Evolutionary conservation across 192 early-diverging fungal genomes (phyloP).

Genomic region (Backusella australiensis): DNA sequence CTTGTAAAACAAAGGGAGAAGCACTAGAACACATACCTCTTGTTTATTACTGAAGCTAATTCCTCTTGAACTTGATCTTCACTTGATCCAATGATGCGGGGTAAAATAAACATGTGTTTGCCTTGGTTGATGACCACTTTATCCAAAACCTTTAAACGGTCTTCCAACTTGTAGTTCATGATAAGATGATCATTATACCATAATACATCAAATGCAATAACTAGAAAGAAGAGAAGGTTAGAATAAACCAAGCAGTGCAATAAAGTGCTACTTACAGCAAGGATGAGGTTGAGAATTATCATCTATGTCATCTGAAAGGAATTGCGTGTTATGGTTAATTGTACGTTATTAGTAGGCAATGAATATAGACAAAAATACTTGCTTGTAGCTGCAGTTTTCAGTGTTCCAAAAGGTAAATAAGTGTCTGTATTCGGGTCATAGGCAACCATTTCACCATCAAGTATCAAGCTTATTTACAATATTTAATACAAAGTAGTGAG

Average conservation of each 20-base stretch:
- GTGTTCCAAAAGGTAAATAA: constrained; percentile 67
- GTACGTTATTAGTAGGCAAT: no score
- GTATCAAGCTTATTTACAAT: constrained; percentile 49
- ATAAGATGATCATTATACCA: constrained; percentile 64
- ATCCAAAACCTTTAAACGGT: constrained; percentile 51
- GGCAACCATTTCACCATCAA: constrained; percentile 83
- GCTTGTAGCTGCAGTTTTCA: constrained; percentile 67
- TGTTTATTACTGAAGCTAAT: constrained; percentile 55
- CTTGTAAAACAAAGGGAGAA: neutral
- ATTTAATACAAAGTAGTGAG: neutral
- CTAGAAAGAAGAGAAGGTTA: constrained; percentile 29
- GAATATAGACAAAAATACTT: neutral
- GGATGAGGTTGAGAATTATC: constrained; percentile 40
- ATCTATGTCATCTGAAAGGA: constrained; percentile 29
- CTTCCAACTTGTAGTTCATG: constrained; percentile 50
- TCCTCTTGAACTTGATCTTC: constrained; percentile 59
- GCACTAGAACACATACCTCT: constrained; percentile 37
- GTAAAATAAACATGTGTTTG: constrained; percentile 56
- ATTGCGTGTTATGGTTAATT: neutral
- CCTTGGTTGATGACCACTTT: constrained; percentile 49
- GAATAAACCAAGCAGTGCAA: no score
- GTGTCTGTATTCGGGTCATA: constrained; percentile 61
- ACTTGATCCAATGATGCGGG: constrained; percentile 45
- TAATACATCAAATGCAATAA: constrained; percentile 74
- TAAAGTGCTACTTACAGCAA: constrained; percentile 36